Evolutionary conservation across 1,284 basidiomycete genomes (phyloP).

Genomic region (Ustilago lituana): DNA sequence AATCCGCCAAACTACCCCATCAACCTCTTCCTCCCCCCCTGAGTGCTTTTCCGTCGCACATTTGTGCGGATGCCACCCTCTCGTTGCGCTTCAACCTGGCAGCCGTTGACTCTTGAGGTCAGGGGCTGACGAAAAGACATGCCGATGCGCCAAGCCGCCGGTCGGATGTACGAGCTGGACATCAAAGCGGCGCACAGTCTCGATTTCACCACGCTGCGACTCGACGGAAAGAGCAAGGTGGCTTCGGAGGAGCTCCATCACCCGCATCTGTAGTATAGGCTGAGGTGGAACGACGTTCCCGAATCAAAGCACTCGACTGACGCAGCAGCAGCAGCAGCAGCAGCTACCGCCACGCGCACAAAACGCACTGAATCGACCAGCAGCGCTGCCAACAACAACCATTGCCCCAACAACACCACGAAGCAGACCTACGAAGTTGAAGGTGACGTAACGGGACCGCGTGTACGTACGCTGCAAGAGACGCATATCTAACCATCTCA

Average conservation of each 20-base stretch:
- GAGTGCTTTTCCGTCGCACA: slow-evolving; percentile 27
- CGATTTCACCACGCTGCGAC: not conserved
- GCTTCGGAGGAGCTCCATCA: no score
- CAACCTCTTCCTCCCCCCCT: slow-evolving; percentile 17
- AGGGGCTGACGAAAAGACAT: slow-evolving; percentile 18
- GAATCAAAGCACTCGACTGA: no score
- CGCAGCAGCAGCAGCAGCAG: no score
- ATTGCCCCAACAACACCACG: no score
- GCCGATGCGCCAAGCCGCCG: not conserved
- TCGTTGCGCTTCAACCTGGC: slow-evolving; percentile 17
- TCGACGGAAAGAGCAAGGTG: not conserved
- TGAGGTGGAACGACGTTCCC: not conserved
- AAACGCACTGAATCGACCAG: not conserved
- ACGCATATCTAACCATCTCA: slow-evolving; percentile 3
- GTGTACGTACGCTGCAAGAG: slow-evolving; percentile 6
- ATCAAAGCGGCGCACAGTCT: slow-evolving; percentile 21
- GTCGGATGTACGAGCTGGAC: slow-evolving; percentile 20
- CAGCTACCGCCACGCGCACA: no score
- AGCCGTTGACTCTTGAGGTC: slow-evolving; percentile 22
- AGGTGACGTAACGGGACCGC: not conserved
- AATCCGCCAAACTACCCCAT: slow-evolving; percentile 14
- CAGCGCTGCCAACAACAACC: no score
- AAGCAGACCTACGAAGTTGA: no score
- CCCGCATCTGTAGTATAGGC: not conserved
- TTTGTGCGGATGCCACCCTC: slow-evolving; percentile 9